Percentiles rank a stretch among this genome's conserved stretches.
Conservation (phyloP, 164 flowering plant genomes). For the Malania oleifera region DNA sequence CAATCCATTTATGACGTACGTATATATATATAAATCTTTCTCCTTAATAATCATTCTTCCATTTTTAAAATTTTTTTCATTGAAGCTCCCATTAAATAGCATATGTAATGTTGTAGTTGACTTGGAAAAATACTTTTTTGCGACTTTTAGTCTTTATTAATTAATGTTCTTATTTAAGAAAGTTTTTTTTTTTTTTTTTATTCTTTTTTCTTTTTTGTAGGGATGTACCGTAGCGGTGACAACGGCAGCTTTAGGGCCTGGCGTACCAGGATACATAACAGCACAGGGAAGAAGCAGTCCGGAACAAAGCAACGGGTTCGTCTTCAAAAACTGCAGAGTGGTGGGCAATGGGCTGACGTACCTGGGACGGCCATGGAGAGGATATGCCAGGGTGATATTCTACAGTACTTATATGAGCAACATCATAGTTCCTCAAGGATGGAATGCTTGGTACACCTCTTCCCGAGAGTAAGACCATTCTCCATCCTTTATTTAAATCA, state of each 20-base stretch:
- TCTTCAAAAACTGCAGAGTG: not conserved
- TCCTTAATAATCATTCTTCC: not conserved
- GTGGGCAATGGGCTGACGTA: not conserved
- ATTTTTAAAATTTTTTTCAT: too few relatives aligned
- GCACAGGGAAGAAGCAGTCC: not conserved
- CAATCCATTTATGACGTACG: not conserved
- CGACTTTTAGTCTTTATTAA: too few relatives aligned
- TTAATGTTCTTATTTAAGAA: too few relatives aligned
- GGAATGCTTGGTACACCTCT: too few relatives aligned
- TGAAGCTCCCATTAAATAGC: too few relatives aligned
- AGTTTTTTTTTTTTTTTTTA: not conserved
- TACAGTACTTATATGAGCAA: not conserved
- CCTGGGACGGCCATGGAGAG: not conserved
- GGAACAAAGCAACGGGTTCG: not conserved
- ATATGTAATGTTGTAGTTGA: too few relatives aligned
- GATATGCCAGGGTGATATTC: not conserved
- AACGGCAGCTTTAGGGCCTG: not conserved
- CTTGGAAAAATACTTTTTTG: too few relatives aligned
- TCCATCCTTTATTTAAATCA: too few relatives aligned
- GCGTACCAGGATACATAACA: not conserved
- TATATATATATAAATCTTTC: too few relatives aligned
- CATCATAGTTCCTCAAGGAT: not conserved
- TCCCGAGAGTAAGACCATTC: too few relatives aligned
- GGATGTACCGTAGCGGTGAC: too few relatives aligned
- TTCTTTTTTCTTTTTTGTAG: not conserved